These are phyloP conservation scores for Apiotrichum mycotoxinovorans DNA, from an alignment of 1,284 basidiomycete species.

Conservation along the genomic window DNA sequence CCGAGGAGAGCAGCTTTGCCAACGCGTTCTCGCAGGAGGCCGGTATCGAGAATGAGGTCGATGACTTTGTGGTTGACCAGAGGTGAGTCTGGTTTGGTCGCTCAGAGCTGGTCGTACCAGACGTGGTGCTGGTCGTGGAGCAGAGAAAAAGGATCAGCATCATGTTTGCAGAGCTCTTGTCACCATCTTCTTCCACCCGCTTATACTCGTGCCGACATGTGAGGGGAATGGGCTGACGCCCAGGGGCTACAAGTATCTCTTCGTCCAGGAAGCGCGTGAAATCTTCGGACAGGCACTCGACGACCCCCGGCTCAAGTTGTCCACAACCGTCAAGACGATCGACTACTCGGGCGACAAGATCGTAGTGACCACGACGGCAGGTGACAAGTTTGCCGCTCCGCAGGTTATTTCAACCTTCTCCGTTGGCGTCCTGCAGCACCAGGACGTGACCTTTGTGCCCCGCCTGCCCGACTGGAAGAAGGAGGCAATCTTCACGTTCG, in stretches of 20 bases:
- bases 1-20: conserved; percentile 20
- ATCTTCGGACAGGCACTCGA: conserved; percentile 57
- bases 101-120: background rate
- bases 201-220: background rate
- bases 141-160: background rate
- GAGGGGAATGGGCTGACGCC: background rate
- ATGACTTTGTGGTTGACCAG: conserved; percentile 25
- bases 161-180: too few species aligned
- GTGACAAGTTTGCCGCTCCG: conserved; percentile 52
- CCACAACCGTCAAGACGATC: conserved; percentile 57
- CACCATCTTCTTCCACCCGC: too few species aligned
- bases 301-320: conserved; percentile 57
- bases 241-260: conserved; percentile 64
- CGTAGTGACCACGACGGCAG: conserved; percentile 54
- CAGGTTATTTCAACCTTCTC: conserved; percentile 64
- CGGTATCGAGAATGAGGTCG: conserved; percentile 15
- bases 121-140: background rate
- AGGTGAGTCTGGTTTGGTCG: conserved; percentile 8
- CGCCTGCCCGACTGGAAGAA: conserved; percentile 61
- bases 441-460: conserved; percentile 60
- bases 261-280: conserved; percentile 56
- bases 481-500: conserved; percentile 63
- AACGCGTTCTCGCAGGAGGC: conserved; percentile 27
- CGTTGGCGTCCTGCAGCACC: conserved; percentile 57
- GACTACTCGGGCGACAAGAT: conserved; percentile 53